phyloP scores from a whole-genome alignment of 306 rosid genomes.

The Gastrolobium bilobum region DNA sequence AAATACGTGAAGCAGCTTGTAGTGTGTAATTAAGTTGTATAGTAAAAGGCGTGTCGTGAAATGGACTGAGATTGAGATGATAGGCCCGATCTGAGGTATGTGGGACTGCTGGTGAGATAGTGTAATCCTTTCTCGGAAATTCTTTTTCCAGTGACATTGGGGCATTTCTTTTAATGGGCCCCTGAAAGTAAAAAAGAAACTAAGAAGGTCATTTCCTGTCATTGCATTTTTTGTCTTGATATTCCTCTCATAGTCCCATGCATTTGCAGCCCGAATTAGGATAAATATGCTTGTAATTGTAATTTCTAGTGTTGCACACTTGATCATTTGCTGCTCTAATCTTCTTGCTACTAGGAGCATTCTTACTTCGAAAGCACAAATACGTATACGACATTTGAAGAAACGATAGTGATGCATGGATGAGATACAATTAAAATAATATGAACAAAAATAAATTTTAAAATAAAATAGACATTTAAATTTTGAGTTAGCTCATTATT shows the following conservation, averaged over 20 bases:
- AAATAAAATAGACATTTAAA: neutral
- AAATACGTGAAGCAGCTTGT: slow-evolving; percentile 66
- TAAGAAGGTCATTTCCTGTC: slow-evolving; percentile 33
- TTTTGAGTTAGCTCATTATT: neutral
- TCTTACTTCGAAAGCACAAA: too few species aligned
- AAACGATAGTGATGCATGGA: neutral
- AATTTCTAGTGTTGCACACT: neutral
- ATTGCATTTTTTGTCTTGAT: slow-evolving; percentile 38
- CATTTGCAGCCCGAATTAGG: neutral
- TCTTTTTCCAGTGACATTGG: slow-evolving; percentile 64
- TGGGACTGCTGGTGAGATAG: slow-evolving; percentile 54
- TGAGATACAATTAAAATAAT: neutral
- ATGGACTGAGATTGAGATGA: slow-evolving; percentile 56
- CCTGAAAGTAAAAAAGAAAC: slow-evolving; percentile 43
- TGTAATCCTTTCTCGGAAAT: slow-evolving; percentile 50
- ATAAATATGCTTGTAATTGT: neutral
- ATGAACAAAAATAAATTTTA: neutral
- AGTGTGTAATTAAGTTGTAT: slow-evolving; percentile 74
- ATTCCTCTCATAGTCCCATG: neutral
- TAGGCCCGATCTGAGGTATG: slow-evolving; percentile 39
- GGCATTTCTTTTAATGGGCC: slow-evolving; percentile 53
- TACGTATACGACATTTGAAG: too few species aligned
- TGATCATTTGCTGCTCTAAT: neutral
- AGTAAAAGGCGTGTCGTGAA: slow-evolving; percentile 58
- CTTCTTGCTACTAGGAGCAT: neutral